A percentile compares a stretch with the other conserved stretches of the same genome.
Conservation (phyloP, 164 flowering plant genomes). For the grape (Vitis vinifera) region DNA sequence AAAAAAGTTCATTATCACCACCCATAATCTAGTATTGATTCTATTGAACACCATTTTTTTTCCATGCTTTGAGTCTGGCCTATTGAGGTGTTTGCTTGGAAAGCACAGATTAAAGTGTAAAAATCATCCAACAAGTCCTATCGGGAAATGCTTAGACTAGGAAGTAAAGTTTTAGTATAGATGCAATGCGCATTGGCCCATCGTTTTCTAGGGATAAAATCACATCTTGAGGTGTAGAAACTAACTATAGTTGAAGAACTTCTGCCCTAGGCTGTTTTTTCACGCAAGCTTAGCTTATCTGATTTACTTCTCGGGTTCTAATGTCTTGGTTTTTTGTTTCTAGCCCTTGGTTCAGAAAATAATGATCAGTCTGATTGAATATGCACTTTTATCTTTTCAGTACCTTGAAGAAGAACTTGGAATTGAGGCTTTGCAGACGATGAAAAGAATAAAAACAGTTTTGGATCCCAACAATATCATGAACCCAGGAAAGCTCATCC, state of each 20-base stretch:
- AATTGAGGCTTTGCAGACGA: conserved; percentile 72
- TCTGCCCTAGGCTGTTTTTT: too few species aligned
- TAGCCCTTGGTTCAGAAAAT: neutral
- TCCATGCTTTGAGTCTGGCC: too few species aligned
- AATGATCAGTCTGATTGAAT: neutral
- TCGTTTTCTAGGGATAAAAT: neutral
- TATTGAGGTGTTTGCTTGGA: too few species aligned
- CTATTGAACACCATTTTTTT: too few species aligned
- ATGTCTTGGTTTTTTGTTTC: neutral
- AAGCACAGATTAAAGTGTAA: too few species aligned
- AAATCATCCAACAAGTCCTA: neutral
- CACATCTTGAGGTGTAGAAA: neutral
- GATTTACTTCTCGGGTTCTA: neutral
- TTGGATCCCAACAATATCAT: conserved; percentile 93
- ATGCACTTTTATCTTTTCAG: conserved; percentile 32
- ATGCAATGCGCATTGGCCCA: neutral
- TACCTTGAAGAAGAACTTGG: conserved; percentile 93
- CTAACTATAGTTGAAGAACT: too few species aligned
- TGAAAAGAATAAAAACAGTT: conserved; percentile 82
- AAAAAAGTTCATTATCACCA: too few species aligned
- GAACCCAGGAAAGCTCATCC: conserved; percentile 92
- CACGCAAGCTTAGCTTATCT: too few species aligned
- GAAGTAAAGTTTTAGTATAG: neutral
- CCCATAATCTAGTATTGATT: too few species aligned
- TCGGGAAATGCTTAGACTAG: neutral